Percentiles rank a stretch among this genome's conserved stretches.
These are phyloP conservation scores for Rhodotorula mucilaginosa DNA, from an alignment of 1,284 basidiomycete species.

Conservation along the genomic window DNA sequence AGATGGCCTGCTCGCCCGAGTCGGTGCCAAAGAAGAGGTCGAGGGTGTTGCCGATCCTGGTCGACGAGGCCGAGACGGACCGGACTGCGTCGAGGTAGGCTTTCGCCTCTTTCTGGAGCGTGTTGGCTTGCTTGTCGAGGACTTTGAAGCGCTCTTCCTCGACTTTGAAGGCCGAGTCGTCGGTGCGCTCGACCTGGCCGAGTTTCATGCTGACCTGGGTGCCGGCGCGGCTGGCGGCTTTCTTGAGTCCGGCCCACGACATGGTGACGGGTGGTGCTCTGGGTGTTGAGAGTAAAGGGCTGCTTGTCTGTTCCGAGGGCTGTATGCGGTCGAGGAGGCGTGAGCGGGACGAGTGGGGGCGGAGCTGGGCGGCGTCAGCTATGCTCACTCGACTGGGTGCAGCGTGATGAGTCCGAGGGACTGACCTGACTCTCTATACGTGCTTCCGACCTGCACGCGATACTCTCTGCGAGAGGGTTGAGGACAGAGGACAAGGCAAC, in stretches of 20 bases:
- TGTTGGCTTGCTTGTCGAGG: slow-evolving; percentile 89
- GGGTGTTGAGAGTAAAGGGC: neutral
- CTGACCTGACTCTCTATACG: no score
- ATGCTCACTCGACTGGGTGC: no score
- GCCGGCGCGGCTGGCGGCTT: slow-evolving; percentile 55
- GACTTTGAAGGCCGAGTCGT: slow-evolving; percentile 89
- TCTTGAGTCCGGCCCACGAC: slow-evolving; percentile 28
- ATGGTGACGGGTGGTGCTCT: neutral
- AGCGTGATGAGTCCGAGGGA: no score
- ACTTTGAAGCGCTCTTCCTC: slow-evolving; percentile 90
- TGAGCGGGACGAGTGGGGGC: no score
- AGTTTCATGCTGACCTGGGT: slow-evolving; percentile 65
- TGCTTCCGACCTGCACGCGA: no score
- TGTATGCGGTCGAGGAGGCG: no score
- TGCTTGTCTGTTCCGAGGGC: no score
- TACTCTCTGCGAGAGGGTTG: no score
- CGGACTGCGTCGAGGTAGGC: slow-evolving; percentile 91
- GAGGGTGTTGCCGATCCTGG: slow-evolving; percentile 91
- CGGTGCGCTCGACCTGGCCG: slow-evolving; percentile 84
- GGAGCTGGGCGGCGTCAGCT: no score
- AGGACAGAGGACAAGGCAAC: no score
- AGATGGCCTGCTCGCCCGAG: slow-evolving; percentile 74
- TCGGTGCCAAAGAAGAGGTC: slow-evolving; percentile 78
- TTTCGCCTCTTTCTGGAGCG: slow-evolving; percentile 92
- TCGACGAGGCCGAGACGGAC: slow-evolving; percentile 74